phyloP scores from a whole-genome alignment of 345 rosid species.

The Barbarea vulgaris region DNA sequence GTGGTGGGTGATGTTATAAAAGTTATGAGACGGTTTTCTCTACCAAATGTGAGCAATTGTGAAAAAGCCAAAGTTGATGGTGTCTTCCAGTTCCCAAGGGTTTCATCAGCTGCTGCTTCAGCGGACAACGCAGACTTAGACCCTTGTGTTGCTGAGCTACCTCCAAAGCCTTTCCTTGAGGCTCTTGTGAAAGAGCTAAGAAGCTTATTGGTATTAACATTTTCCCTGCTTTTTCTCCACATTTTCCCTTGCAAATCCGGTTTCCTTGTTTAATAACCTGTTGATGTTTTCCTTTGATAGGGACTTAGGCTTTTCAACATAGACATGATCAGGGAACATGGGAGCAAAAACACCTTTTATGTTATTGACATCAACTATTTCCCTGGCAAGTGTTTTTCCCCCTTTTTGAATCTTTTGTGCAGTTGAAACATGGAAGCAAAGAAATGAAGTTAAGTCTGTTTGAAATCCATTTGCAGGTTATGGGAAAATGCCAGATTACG shows the following conservation, averaged over 20 bases:
- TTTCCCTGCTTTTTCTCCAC: neutral
- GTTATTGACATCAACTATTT: slow-evolving; percentile 98
- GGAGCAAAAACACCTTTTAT: slow-evolving; percentile 66
- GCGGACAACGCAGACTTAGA: slow-evolving; percentile 91
- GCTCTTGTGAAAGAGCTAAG: slow-evolving; percentile 85
- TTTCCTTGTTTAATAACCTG: slow-evolving; percentile 26
- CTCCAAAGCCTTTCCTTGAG: slow-evolving; percentile 83
- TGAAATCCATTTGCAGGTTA: slow-evolving; percentile 58
- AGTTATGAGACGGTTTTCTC: slow-evolving; percentile 84
- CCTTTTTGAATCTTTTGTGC: neutral
- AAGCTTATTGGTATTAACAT: slow-evolving; percentile 52
- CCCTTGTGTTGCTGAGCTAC: slow-evolving; percentile 78
- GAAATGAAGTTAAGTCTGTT: neutral
- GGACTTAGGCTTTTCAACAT: slow-evolving; percentile 84
- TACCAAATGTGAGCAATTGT: slow-evolving; percentile 68
- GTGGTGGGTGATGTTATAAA: slow-evolving; percentile 81
- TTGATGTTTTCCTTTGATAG: slow-evolving; percentile 23
- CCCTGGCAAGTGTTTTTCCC: slow-evolving; percentile 61
- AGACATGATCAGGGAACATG: slow-evolving; percentile 89
- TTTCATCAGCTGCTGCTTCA: slow-evolving; percentile 87
- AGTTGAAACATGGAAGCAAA: slow-evolving; percentile 9
- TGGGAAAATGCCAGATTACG: slow-evolving; percentile 90
- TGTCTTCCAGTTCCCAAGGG: slow-evolving; percentile 73
- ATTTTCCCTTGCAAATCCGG: neutral
- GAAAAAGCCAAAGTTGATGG: slow-evolving; percentile 65